phyloP scores from a whole-genome alignment of 768 basidiomycete genomes.

The Lentinula sp. region DNA sequence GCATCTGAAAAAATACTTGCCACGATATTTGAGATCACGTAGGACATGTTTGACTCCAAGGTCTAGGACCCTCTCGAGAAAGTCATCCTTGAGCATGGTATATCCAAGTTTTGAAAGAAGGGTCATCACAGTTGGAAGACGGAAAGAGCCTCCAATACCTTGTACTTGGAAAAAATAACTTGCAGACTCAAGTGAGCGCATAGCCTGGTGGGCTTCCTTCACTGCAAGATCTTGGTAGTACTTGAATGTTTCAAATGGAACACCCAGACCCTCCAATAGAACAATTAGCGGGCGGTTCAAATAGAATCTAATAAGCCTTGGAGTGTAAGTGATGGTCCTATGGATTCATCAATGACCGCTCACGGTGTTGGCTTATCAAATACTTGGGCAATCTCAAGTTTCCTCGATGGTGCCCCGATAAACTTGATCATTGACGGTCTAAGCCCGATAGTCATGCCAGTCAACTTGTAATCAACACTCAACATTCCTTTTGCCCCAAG shows the following conservation, averaged over 20 bases:
- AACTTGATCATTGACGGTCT: conserved; percentile 71
- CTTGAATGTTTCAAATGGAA: conserved; percentile 48
- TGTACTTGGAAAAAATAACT: conserved; percentile 45
- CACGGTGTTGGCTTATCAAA: conserved; percentile 57
- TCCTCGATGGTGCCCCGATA: conserved; percentile 34
- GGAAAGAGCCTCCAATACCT: conserved; percentile 54
- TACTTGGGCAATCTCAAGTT: conserved; percentile 58
- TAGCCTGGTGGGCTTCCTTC: conserved; percentile 34
- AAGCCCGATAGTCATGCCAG: conserved; percentile 42
- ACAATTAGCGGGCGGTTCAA: conserved; percentile 64
- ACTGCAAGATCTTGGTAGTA: conserved; percentile 48
- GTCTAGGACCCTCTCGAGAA: conserved; percentile 50
- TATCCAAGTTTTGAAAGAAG: conserved; percentile 42
- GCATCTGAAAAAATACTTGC: neutral
- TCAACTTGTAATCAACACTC: conserved; percentile 43
- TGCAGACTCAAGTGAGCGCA: conserved; percentile 34
- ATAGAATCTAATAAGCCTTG: conserved; percentile 18
- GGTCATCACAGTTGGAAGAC: conserved; percentile 45
- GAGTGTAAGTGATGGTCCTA: neutral
- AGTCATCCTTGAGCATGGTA: conserved; percentile 15
- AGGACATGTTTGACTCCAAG: conserved; percentile 58
- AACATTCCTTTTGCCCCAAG: conserved; percentile 60
- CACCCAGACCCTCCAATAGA: conserved; percentile 55
- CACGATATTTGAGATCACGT: conserved; percentile 44
- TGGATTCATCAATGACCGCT: neutral